These are phyloP conservation scores for Raphanus raphanistrum DNA, from an alignment of 345 rosid species.

Conservation along the genomic window DNA sequence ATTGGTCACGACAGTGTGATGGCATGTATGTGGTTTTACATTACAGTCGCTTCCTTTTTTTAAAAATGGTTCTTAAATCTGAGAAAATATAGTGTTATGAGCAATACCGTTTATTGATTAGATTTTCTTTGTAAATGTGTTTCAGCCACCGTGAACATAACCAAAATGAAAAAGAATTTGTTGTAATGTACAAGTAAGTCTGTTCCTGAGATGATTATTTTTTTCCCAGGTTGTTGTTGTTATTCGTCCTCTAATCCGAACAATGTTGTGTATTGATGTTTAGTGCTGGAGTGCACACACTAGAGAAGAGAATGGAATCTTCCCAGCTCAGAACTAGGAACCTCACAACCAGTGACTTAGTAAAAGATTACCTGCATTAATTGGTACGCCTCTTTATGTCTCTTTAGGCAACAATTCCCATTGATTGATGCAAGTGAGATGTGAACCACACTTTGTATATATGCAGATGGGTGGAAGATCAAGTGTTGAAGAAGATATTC, in stretches of 20 bases:
- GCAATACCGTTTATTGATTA: background rate
- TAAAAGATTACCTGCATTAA: slow-evolving; percentile 36
- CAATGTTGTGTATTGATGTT: slow-evolving; percentile 8
- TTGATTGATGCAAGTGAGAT: slow-evolving; percentile 2
- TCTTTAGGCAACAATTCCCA: background rate
- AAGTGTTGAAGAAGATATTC: slow-evolving; percentile 63
- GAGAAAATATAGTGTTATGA: background rate
- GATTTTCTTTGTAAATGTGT: background rate
- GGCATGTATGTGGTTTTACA: too few relatives aligned
- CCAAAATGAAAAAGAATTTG: background rate
- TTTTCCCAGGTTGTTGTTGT: background rate
- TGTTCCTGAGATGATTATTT: slow-evolving; percentile 33
- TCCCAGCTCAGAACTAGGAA: slow-evolving; percentile 52
- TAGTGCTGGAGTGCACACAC: slow-evolving; percentile 86
- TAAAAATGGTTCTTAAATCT: background rate
- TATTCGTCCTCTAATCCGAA: background rate
- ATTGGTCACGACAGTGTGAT: too few relatives aligned
- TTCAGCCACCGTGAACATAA: background rate
- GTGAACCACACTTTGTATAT: background rate
- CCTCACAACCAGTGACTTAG: slow-evolving; percentile 85
- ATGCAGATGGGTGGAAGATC: slow-evolving; percentile 85
- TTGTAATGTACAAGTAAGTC: slow-evolving; percentile 15
- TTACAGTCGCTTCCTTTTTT: background rate
- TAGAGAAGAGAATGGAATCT: background rate
- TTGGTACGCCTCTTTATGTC: slow-evolving; percentile 49